Evolutionary conservation across 2,329 filamentous ascomycete genomes (phyloP).

Genomic region (Fusarium sp.): DNA sequence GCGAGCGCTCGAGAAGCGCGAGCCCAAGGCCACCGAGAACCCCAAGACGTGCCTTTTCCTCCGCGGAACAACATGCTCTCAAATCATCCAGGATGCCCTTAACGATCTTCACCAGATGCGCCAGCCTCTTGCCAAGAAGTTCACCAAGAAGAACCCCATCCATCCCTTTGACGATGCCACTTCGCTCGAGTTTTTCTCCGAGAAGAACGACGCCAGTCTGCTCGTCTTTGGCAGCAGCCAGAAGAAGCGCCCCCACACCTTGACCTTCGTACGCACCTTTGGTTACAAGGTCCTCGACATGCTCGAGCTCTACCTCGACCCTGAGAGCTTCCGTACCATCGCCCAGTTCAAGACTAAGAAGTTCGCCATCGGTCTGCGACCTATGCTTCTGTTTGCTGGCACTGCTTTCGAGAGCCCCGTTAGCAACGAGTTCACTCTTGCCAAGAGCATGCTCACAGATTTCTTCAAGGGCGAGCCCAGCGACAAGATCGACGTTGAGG

Average conservation of each 20-base stretch:
- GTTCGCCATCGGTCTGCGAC: constrained; percentile 84
- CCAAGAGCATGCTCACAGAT: constrained; percentile 89
- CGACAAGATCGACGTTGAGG: constrained; percentile 91
- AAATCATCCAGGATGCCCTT: constrained; percentile 84
- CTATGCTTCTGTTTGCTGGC: constrained; percentile 91
- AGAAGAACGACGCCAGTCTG: constrained; percentile 93
- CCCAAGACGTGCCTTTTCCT: constrained; percentile 91
- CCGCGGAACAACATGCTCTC: constrained; percentile 85
- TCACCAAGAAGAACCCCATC: constrained; percentile 96
- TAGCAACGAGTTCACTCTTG: constrained; percentile 81
- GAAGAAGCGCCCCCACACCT: constrained; percentile 94
- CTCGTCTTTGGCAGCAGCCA: constrained; percentile 86
- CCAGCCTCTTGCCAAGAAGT: constrained; percentile 86
- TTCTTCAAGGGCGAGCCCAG: constrained; percentile 85
- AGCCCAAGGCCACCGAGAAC: constrained; percentile 89
- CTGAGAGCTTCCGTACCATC: constrained; percentile 76
- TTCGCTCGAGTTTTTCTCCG: constrained; percentile 92
- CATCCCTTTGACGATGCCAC: constrained; percentile 93
- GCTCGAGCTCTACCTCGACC: constrained; percentile 88
- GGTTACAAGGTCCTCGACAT: constrained; percentile 92
- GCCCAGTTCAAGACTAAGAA: constrained; percentile 82
- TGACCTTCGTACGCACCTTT: constrained; percentile 88
- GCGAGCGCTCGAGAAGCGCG: constrained; percentile 92
- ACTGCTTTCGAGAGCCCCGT: constrained; percentile 88
- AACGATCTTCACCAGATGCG: constrained; percentile 88